Conservation (phyloP, 768 basidiomycete genomes). For the Suillus paluster region DNA sequence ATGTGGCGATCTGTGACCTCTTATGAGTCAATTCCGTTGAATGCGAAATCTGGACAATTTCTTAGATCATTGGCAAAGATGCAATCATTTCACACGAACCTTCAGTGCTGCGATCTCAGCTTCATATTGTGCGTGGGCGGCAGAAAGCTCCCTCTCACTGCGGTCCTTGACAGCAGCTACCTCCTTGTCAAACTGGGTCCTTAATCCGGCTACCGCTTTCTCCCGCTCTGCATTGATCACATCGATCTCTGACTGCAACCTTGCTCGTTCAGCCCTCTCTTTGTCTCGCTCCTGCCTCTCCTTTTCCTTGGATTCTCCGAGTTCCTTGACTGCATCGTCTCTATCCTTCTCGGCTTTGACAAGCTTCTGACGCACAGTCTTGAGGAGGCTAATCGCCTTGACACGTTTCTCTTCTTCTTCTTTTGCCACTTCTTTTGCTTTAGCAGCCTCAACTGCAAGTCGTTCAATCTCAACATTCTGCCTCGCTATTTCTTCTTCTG, state of each 20-base stretch:
- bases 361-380: conserved; percentile 95
- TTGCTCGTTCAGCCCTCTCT: conserved; percentile 50
- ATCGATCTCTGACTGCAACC: conserved; percentile 68
- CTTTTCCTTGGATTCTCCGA: conserved; percentile 52
- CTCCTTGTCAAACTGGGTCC: conserved; percentile 76
- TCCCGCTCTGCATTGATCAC: conserved; percentile 64
- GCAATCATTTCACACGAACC: conserved; percentile 46
- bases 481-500: conserved; percentile 52
- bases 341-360: conserved; percentile 95
- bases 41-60: conserved; percentile 57
- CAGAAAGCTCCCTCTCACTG: conserved; percentile 74
- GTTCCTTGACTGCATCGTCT: conserved; percentile 75
- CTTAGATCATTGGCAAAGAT: conserved; percentile 9
- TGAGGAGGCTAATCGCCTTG: conserved; percentile 90
- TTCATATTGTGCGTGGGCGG: conserved; percentile 73
- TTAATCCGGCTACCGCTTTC: conserved; percentile 60
- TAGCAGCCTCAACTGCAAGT: conserved; percentile 67
- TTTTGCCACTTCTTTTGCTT: conserved; percentile 65
- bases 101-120: conserved; percentile 75
- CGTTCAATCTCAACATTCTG: conserved; percentile 59
- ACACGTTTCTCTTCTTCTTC: conserved; percentile 98
- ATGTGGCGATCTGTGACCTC: conserved; percentile 62
- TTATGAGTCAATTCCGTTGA: conserved; percentile 67
- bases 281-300: conserved; percentile 53
- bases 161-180: conserved; percentile 59